Conservation (phyloP, 768 basidiomycete genomes). For the Pleurotus platypus region DNA sequence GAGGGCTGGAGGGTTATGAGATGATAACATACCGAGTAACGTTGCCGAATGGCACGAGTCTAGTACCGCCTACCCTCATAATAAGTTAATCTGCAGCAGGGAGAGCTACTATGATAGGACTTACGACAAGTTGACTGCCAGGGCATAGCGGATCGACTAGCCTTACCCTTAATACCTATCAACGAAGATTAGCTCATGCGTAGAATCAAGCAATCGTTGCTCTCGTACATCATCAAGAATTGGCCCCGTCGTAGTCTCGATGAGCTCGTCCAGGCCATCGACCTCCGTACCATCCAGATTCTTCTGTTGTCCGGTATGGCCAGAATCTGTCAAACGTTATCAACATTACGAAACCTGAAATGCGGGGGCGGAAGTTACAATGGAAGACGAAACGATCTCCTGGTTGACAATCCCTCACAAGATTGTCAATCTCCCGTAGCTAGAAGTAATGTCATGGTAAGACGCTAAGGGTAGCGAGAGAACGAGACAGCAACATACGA, state of each 20-base stretch:
- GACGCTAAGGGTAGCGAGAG: not conserved
- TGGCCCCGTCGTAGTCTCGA: not conserved
- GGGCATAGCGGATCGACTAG: slow-evolving; percentile 18
- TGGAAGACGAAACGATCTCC: slow-evolving; percentile 58
- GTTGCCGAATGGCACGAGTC: slow-evolving; percentile 21
- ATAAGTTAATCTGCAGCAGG: not conserved
- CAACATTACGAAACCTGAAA: not conserved
- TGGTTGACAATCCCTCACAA: slow-evolving; percentile 38
- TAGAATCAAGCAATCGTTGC: too few relatives aligned
- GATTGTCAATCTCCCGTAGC: slow-evolving; percentile 36
- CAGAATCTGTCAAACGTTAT: slow-evolving; percentile 32
- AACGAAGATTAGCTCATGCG: not conserved
- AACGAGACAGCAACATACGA: slow-evolving; percentile 30
- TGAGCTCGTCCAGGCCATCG: slow-evolving; percentile 42
- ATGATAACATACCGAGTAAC: slow-evolving; percentile 16
- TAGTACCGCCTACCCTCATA: slow-evolving; percentile 10
- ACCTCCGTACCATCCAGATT: slow-evolving; percentile 32
- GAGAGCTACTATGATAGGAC: not conserved
- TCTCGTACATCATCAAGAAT: slow-evolving; percentile 7
- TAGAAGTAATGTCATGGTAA: slow-evolving; percentile 14
- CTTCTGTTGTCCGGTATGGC: slow-evolving; percentile 34
- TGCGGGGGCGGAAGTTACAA: slow-evolving; percentile 32
- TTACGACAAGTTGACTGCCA: slow-evolving; percentile 17
- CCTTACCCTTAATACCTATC: slow-evolving; percentile 15
- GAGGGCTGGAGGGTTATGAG: not conserved